phyloP scores from a whole-genome alignment of 352 stramenopile genomes.

The Phytophthora citrophthora region DNA sequence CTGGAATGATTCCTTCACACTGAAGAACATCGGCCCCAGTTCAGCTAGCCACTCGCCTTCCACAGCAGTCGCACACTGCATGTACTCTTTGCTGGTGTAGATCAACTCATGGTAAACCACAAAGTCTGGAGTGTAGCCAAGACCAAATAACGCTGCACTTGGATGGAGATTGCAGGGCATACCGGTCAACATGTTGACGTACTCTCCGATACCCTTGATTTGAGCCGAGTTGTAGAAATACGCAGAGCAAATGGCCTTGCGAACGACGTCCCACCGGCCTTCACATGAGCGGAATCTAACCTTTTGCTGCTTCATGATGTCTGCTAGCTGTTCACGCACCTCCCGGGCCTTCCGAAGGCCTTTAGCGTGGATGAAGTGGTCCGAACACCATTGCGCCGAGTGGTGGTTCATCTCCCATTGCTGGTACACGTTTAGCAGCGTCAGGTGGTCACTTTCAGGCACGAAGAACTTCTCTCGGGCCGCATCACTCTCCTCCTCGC shows the following conservation, averaged over 20 bases:
- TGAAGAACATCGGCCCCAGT: slow-evolving; percentile 99
- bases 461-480: slow-evolving; percentile 99
- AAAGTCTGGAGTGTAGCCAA: slow-evolving; percentile 99
- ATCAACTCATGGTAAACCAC: slow-evolving; percentile 99
- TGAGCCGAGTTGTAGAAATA: slow-evolving; percentile 99
- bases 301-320: slow-evolving; percentile 98
- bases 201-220: slow-evolving; percentile 99
- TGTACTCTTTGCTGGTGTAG: slow-evolving; percentile 99
- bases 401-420: slow-evolving; percentile 96
- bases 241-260: slow-evolving; percentile 98
- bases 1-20: slow-evolving; percentile 97
- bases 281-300: slow-evolving; percentile 91
- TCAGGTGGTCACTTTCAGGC: slow-evolving; percentile 97
- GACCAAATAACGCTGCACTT: slow-evolving; percentile 96
- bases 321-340: slow-evolving; percentile 95
- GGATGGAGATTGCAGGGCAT: slow-evolving; percentile 98
- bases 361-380: slow-evolving; percentile 99
- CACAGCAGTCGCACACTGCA: slow-evolving; percentile 98
- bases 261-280: slow-evolving; percentile 96
- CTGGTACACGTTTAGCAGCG: slow-evolving; percentile 96
- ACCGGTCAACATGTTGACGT: slow-evolving; percentile 99
- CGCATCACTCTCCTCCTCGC: slow-evolving; percentile 98
- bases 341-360: slow-evolving; percentile 91
- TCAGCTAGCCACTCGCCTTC: slow-evolving; percentile 99
- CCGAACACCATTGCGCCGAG: slow-evolving; percentile 93